These are phyloP conservation scores for Penicillium sp. DNA, from an alignment of 2,329 filamentous ascomycete species.

Conservation along the genomic window DNA sequence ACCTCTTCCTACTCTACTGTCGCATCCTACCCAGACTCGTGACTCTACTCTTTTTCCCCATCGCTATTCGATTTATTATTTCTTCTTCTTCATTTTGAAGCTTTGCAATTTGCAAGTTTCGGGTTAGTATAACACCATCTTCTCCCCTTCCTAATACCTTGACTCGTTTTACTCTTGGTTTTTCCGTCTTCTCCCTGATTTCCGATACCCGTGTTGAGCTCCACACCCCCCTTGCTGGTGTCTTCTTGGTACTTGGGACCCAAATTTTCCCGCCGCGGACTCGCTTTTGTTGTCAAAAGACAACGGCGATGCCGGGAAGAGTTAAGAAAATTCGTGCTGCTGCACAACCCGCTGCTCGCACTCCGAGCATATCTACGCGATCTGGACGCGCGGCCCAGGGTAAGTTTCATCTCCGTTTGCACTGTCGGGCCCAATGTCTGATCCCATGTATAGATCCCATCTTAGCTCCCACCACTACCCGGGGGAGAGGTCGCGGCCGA, in stretches of 20 bases:
- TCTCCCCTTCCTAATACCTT: neutral
- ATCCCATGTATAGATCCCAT: conserved; percentile 17
- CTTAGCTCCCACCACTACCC: conserved; percentile 10
- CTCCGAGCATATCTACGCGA: conserved; percentile 19
- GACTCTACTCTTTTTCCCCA: neutral
- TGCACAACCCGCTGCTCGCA: conserved; percentile 20
- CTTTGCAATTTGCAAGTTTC: neutral
- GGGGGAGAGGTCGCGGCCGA: conserved; percentile 17
- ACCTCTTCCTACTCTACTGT: conserved; percentile 1
- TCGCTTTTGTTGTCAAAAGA: conserved; percentile 14
- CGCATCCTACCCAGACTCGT: neutral
- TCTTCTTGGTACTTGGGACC: too few relatives aligned
- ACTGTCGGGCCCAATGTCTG: conserved; percentile 7
- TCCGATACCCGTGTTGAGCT: conserved; percentile 1
- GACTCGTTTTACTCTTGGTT: neutral
- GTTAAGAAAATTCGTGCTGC: conserved; percentile 33
- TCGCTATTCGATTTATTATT: neutral
- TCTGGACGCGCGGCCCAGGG: conserved; percentile 23
- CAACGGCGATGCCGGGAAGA: conserved; percentile 37
- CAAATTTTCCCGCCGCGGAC: conserved; percentile 5
- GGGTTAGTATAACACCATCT: neutral
- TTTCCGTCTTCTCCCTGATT: conserved; percentile 1
- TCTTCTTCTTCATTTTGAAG: neutral
- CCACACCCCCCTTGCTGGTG: conserved; percentile 8
- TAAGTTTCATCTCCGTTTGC: conserved; percentile 15